Evolutionary conservation across 495 filamentous ascomycete species (phyloP).

Genomic region (Immersiella caudata): DNA sequence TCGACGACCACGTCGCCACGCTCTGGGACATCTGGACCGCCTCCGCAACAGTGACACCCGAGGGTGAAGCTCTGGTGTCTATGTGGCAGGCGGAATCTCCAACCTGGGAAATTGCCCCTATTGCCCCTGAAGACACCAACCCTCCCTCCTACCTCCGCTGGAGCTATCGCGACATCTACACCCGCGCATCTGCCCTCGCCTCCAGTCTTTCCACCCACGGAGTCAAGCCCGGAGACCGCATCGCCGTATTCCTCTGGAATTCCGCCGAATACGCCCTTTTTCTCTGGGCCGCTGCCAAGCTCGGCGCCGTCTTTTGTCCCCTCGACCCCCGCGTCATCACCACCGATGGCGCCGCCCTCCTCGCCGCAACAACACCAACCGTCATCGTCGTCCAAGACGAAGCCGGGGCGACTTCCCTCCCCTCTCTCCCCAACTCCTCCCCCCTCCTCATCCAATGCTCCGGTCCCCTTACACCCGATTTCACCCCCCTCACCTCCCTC

Average conservation of each 20-base stretch:
- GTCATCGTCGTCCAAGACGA: slow-evolving; percentile 35
- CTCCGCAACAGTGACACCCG: slow-evolving; percentile 14
- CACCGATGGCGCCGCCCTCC: slow-evolving; percentile 27
- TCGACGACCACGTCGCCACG: slow-evolving; percentile 15
- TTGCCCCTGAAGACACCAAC: not conserved
- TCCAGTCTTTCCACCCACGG: slow-evolving; percentile 16
- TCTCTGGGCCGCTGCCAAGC: slow-evolving; percentile 36
- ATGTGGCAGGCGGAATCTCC: slow-evolving; percentile 23
- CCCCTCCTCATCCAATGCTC: not conserved
- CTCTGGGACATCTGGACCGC: slow-evolving; percentile 25
- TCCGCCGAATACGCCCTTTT: slow-evolving; percentile 39
- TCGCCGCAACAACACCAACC: slow-evolving; percentile 25
- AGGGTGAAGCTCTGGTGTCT: slow-evolving; percentile 27
- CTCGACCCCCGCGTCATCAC: slow-evolving; percentile 34
- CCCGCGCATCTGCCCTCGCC: slow-evolving; percentile 15
- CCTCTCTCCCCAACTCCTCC: not conserved
- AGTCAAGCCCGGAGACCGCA: slow-evolving; percentile 8
- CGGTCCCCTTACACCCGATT: not conserved
- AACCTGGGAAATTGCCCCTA: no score
- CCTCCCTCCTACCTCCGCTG: slow-evolving; percentile 17
- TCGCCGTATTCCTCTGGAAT: slow-evolving; percentile 38
- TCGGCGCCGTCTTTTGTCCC: slow-evolving; percentile 36
- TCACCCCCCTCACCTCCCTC: no score
- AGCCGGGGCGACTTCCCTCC: not conserved
- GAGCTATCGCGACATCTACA: slow-evolving; percentile 21